Evolutionary conservation across 768 basidiomycete species (phyloP).

Genomic region (Boletus tomentosulus): DNA sequence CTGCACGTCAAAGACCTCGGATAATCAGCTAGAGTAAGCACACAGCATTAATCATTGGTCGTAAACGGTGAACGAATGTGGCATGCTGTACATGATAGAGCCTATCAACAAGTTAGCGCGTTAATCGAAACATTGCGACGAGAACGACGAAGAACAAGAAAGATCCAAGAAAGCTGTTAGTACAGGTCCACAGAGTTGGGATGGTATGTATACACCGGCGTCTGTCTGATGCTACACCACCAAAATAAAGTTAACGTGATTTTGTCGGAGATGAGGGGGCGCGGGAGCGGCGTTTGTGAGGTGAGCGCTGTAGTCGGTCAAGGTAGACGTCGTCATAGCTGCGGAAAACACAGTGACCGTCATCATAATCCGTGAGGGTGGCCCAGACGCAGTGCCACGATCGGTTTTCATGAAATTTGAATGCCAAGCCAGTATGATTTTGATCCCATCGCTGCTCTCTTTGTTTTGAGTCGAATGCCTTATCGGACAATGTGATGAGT

Average conservation of each 20-base stretch:
- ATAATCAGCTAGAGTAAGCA: slow-evolving; percentile 6
- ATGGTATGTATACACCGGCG: slow-evolving; percentile 12
- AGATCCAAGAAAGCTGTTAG: slow-evolving; percentile 5
- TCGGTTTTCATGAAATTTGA: slow-evolving; percentile 47
- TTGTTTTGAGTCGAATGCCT: slow-evolving; percentile 46
- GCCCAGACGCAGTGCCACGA: slow-evolving; percentile 69
- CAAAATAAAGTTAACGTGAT: slow-evolving; percentile 14
- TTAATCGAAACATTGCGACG: slow-evolving; percentile 13
- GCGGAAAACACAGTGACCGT: slow-evolving; percentile 46
- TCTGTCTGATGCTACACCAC: slow-evolving; percentile 6
- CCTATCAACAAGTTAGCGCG: slow-evolving; percentile 2
- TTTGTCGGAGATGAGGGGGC: slow-evolving; percentile 20
- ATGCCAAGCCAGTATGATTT: slow-evolving; percentile 40
- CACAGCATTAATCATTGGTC: slow-evolving; percentile 1
- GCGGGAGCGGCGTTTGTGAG: slow-evolving; percentile 33
- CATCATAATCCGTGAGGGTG: slow-evolving; percentile 50
- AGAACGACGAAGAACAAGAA: slow-evolving; percentile 1
- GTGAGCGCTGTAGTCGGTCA: slow-evolving; percentile 40
- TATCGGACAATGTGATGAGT: slow-evolving; percentile 52
- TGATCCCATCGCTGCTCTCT: slow-evolving; percentile 33
- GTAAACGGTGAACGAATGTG: slow-evolving; percentile 4
- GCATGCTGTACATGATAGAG: slow-evolving; percentile 8
- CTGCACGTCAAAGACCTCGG: slow-evolving; percentile 1
- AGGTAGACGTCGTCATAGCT: slow-evolving; percentile 61
- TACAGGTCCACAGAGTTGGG: slow-evolving; percentile 10